Conservation (phyloP, 352 stramenopile genomes). For the Phytopythium boreale region DNA sequence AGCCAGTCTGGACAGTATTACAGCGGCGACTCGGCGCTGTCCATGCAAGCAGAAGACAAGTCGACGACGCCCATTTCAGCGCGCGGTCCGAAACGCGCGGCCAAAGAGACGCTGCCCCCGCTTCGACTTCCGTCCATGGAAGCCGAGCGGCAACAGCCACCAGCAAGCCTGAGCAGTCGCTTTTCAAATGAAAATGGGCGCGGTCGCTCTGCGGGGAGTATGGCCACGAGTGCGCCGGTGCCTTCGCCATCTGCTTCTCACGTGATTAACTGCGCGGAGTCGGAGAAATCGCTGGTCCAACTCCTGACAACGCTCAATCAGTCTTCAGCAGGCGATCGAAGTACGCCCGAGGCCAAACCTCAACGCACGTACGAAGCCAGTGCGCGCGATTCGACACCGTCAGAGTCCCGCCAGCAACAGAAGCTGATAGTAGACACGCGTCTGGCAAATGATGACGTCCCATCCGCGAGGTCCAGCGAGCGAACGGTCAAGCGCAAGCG, state of each 20-base stretch:
- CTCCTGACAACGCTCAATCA: conserved; percentile 63
- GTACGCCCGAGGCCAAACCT: not conserved
- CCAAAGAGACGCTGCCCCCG: conserved; percentile 32
- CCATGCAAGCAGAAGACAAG: conserved; percentile 6
- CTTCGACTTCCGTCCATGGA: not conserved
- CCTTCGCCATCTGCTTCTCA: conserved; percentile 50
- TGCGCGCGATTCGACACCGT: not conserved
- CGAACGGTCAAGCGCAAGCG: conserved; percentile 7
- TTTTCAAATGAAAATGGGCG: not conserved
- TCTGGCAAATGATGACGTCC: not conserved
- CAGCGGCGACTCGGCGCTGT: not conserved
- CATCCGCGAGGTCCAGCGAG: not conserved
- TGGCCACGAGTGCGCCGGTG: not conserved
- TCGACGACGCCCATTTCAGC: not conserved
- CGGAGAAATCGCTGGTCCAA: conserved; percentile 63
- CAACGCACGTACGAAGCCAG: not conserved
- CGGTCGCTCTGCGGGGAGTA: not conserved
- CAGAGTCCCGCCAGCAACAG: not conserved
- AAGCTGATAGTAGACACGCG: not conserved
- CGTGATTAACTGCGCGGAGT: conserved; percentile 65
- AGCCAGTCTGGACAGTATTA: not conserved
- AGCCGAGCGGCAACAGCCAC: not conserved
- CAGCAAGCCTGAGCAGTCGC: not conserved
- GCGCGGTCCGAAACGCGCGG: conserved; percentile 39
- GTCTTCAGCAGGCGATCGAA: conserved; percentile 5